phyloP scores from a whole-genome alignment of 2,329 filamentous ascomycete species.

The Cordyceps sp. region DNA sequence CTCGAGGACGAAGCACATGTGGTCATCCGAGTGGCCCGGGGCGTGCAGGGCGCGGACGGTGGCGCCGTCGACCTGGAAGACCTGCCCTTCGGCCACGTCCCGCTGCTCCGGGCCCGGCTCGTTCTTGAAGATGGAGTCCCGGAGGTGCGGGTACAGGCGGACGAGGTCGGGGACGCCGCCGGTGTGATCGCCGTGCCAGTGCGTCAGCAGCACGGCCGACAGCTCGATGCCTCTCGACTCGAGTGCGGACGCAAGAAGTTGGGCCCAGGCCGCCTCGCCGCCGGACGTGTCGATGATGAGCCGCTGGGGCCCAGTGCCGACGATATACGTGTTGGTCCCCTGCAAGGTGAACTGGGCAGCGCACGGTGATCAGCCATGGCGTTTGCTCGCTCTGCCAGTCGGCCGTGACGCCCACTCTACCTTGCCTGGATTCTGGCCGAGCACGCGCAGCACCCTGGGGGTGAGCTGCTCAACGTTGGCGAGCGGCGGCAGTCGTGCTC shows the following conservation, averaged over 20 bases:
- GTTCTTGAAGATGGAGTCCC: slow-evolving; percentile 51
- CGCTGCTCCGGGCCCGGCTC: slow-evolving; percentile 33
- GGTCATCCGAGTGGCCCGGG: slow-evolving; percentile 63
- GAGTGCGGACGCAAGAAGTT: slow-evolving; percentile 44
- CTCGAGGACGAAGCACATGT: slow-evolving; percentile 60
- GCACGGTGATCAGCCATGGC: no score
- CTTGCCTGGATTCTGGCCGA: slow-evolving; percentile 87
- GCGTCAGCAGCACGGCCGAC: slow-evolving; percentile 63
- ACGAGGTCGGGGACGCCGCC: slow-evolving; percentile 59
- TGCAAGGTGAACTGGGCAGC: slow-evolving; percentile 50
- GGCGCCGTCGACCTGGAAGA: slow-evolving; percentile 40
- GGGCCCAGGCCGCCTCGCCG: slow-evolving; percentile 60
- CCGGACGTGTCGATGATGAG: slow-evolving; percentile 85
- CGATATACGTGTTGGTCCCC: slow-evolving; percentile 87
- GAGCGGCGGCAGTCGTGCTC: no score
- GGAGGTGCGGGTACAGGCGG: slow-evolving; percentile 40
- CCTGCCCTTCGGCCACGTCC: slow-evolving; percentile 30
- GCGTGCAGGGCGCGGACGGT: slow-evolving; percentile 47
- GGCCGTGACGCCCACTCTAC: no score
- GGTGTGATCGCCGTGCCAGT: slow-evolving; percentile 84
- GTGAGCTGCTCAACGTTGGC: slow-evolving; percentile 65
- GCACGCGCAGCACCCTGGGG: slow-evolving; percentile 61
- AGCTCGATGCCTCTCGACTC: slow-evolving; percentile 49
- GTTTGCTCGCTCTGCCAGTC: no score
- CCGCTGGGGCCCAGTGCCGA: slow-evolving; percentile 58